Evolutionary conservation across 495 filamentous ascomycete genomes (phyloP), one percentile per base, ranked within the genome.

Genomic region (Podospora sp.): DNA sequence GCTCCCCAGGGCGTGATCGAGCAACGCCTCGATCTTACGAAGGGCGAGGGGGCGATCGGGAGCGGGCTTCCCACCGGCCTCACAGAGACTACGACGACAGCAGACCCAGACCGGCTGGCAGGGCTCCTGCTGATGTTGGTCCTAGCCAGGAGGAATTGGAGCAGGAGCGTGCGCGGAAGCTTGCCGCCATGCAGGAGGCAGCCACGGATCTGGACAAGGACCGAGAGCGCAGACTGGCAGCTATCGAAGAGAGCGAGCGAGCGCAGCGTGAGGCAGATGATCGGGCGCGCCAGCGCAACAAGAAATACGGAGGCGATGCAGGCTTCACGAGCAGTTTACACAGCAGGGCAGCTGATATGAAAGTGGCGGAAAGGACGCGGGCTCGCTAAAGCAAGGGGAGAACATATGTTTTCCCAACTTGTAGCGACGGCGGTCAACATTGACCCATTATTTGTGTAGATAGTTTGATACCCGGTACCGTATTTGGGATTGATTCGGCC

Each of bases 151-250:
- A 67, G 11, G 27, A 62, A 9, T 62, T 53, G 6, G 68, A 83
- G 40, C 79, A 83, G 18, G 87, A 90, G 65, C 86, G 85, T 2
- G 86, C 84, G 8, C 80, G 84, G 21, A 94, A 91, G 72, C 81
- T 98, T 5, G 92, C 91, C 20, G 91, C 89, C 36, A 99, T 99
- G 95, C 91, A 93, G 72, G 84, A 86, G 25, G 92, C 91, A 62
- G 95, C 95, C n/a, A 82, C 83, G 2, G 86, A 90, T 14, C 82
- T 99, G 66, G 91, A 97, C 75, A 70, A 83, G 46, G 88, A 90
- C 58, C 91, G 95, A 21, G 86, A 87, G 57, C 84, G 85, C 52
- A 87, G 93, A 26, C 80, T 97, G 22, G 85, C 87, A 1, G 85
- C 88, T 5, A 82, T 95, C 49, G 85, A 84, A 33, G 85, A 86